phyloP scores from a whole-genome alignment of 164 flowering plant species.

The Kingdonia uniflora region DNA sequence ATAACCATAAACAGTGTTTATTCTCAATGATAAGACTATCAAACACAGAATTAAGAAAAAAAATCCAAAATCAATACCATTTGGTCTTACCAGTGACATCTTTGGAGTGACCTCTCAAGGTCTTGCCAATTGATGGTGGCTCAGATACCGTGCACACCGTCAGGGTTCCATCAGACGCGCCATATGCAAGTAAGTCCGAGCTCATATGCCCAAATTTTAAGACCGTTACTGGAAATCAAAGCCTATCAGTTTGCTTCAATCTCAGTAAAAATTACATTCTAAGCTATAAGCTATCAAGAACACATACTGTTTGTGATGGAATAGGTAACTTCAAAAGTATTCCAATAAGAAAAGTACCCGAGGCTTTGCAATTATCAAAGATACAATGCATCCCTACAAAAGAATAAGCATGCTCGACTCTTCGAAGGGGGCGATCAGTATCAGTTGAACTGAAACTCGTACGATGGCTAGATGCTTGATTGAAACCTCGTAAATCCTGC shows the following conservation, averaged over 20 bases:
- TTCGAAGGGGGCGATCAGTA: constrained; percentile 41
- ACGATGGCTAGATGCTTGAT: constrained; percentile 40
- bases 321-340: not conserved
- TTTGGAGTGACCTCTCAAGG: constrained; percentile 80
- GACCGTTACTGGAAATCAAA: constrained; percentile 63
- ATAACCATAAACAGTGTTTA: too few species aligned
- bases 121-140: constrained; percentile 61
- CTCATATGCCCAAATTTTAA: constrained; percentile 95
- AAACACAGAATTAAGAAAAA: constrained; percentile 1
- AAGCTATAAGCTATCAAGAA: not conserved
- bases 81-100: constrained; percentile 92
- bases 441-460: constrained; percentile 90
- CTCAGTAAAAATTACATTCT: too few species aligned
- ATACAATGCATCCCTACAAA: constrained; percentile 99
- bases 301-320: not conserved
- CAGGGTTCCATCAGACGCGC: constrained; percentile 96
- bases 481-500: constrained; percentile 62
- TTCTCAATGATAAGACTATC: too few species aligned
- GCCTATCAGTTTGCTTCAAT: constrained; percentile 7
- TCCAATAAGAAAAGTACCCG: constrained; percentile 40
- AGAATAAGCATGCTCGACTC: constrained; percentile 83
- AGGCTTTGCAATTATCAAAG: constrained; percentile 87
- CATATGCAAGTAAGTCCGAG: constrained; percentile 96
- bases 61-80: constrained; percentile 36
- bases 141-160: constrained; percentile 81